Evolutionary conservation across 2,329 filamentous ascomycete genomes (phyloP).

Genomic region (Aspergillus cejpii): DNA sequence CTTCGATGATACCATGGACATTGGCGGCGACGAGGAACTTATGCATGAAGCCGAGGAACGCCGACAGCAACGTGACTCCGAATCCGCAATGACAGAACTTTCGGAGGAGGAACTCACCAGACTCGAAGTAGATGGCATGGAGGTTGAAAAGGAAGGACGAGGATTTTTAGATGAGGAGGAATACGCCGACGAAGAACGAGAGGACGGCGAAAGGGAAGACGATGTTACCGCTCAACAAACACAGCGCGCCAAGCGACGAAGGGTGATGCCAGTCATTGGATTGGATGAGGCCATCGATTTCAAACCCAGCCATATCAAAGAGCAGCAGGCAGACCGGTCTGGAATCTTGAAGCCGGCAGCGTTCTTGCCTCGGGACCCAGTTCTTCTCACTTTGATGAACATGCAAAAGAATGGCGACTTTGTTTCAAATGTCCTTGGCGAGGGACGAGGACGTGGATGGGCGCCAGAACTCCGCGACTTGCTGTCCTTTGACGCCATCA

Average conservation of each 20-base stretch:
- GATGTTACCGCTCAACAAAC: constrained; percentile 54
- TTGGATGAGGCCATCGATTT: constrained; percentile 78
- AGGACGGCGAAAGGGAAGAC: constrained; percentile 43
- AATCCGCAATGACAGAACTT: constrained; percentile 64
- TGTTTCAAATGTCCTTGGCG: constrained; percentile 76
- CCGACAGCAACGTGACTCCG: constrained; percentile 57
- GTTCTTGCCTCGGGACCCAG: constrained; percentile 80
- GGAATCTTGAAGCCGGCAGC: constrained; percentile 76
- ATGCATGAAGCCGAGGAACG: constrained; percentile 41
- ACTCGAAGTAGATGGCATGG: constrained; percentile 29
- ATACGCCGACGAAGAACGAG: constrained; percentile 45
- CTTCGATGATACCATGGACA: constrained; percentile 51
- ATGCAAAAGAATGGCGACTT: constrained; percentile 90
- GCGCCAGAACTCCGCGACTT: constrained; percentile 89
- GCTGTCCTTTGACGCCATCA: constrained; percentile 76
- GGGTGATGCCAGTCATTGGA: constrained; percentile 54
- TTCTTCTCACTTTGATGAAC: constrained; percentile 78
- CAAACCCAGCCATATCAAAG: constrained; percentile 69
- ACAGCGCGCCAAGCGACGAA: constrained; percentile 71
- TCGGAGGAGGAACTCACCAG: constrained; percentile 54
- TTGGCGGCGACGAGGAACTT: constrained; percentile 50
- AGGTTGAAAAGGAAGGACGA: constrained; percentile 35
- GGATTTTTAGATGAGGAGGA: constrained; percentile 35
- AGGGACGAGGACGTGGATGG: constrained; percentile 71
- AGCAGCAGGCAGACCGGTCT: constrained; percentile 76